phyloP scores from a whole-genome alignment of 2,329 filamentous ascomycete species.

The Epichloe festucae region DNA sequence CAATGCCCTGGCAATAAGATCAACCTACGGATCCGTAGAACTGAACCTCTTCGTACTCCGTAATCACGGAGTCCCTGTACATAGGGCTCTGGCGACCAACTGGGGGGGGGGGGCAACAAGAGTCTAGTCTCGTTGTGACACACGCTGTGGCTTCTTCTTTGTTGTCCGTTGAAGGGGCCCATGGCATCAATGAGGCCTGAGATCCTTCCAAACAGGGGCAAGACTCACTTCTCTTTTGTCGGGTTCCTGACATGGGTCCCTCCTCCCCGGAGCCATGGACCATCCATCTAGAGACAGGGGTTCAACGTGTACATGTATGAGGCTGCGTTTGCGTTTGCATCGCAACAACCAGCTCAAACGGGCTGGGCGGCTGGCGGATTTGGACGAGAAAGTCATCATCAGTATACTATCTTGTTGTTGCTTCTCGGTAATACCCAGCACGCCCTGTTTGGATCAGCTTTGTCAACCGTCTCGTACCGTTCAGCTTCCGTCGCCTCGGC shows the following conservation, averaged over 20 bases:
- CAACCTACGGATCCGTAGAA: too few species aligned
- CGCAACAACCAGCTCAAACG: constrained; percentile 1
- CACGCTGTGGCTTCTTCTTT: constrained; percentile 1
- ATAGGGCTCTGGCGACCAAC: neutral
- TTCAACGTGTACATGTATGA: neutral
- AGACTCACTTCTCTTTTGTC: constrained; percentile 3
- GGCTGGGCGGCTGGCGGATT: neutral
- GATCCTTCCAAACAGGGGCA: constrained; percentile 3
- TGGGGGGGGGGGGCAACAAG: neutral
- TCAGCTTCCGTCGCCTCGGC: neutral
- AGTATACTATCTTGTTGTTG: neutral
- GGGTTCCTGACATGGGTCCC: constrained; percentile 7
- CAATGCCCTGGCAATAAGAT: neutral
- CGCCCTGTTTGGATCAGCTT: neutral
- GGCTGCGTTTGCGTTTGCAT: constrained; percentile 5
- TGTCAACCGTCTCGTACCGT: neutral
- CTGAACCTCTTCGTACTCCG: neutral
- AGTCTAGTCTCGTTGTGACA: neutral
- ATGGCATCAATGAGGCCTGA: constrained; percentile 1
- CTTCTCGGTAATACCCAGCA: neutral
- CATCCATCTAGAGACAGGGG: constrained; percentile 2
- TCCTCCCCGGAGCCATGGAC: constrained; percentile 7
- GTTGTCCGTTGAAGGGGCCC: neutral
- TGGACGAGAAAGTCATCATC: neutral
- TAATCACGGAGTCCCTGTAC: too few species aligned